Evolutionary conservation across 495 filamentous ascomycete genomes (phyloP), one percentile per base, ranked within the genome.

Genomic region (Baudoinia panamericana): DNA sequence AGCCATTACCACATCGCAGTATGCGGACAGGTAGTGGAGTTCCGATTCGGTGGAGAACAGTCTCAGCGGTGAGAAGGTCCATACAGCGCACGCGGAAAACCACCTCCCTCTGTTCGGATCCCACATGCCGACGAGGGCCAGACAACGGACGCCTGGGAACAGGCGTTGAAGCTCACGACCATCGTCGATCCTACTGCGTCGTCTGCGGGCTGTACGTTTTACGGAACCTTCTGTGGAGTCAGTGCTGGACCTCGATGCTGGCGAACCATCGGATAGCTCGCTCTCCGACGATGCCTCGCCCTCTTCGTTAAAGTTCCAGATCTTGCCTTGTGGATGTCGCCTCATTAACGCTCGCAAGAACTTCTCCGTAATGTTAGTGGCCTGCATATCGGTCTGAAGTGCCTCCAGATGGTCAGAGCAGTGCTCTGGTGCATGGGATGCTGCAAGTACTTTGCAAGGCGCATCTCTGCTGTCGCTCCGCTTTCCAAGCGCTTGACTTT

Each of bases 1-100:
- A 18, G 40, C 52, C 52, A 57, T 57, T 23, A 61, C 36, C 3
- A 48, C 39, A 18, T 46, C 43, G 28, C 45, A 42, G 31, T 47
- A 52, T 1, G 43, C 46, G 15, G 41, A 15, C 17, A 45, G 11
- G 25, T 36, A 50, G 22, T 36, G 36, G 17, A 45, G 11, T 33
- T 50, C 46, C 2, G 33, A 38, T 24, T 50, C 46, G 9, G 2
- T 12, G 3, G 46, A 45, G 18, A 50, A 31, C 3, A 50, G 12
- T 21, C 46, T 33, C 1, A 50, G 15, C 2, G 46, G 34, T 3
- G 41, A 39, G 25, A 38, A 50, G 3, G 46, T 45, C 46, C 46
- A 50, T 5, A 50, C 13, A 9, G 25, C 29, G 35, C 35, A 40
- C 5, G 46, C 46, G 11, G 34, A 37, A 34, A 25, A 45, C 46